Evolutionary conservation across 2,329 filamentous ascomycete genomes (phyloP).

Genomic region (Coleophoma cylindrospora): DNA sequence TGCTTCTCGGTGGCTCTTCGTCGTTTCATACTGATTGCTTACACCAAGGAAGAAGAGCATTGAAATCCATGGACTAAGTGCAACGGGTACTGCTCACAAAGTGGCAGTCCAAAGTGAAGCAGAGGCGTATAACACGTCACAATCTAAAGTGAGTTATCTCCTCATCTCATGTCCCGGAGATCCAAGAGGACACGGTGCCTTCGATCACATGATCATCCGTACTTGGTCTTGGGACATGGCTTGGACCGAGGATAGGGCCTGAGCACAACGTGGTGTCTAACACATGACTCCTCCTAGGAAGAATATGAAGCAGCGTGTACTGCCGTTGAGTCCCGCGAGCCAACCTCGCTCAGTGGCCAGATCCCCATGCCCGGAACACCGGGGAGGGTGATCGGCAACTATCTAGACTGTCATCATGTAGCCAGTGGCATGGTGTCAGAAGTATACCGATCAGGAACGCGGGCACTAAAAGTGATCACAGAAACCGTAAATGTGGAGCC

Average conservation of each 20-base stretch:
- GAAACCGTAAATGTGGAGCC: constrained; percentile 69
- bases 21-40: too few relatives aligned
- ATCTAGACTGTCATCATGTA: constrained; percentile 48
- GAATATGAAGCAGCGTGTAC: constrained; percentile 44
- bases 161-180: too few relatives aligned
- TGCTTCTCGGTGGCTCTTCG: too few relatives aligned
- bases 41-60: constrained; percentile 18
- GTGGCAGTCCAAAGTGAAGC: constrained; percentile 62
- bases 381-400: constrained; percentile 47
- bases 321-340: constrained; percentile 31
- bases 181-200: too few relatives aligned
- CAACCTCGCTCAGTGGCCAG: constrained; percentile 4
- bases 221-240: background rate
- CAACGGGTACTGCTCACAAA: constrained; percentile 42
- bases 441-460: constrained; percentile 61
- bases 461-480: constrained; percentile 83
- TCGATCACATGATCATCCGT: background rate
- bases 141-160: constrained; percentile 45
- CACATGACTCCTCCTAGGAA: constrained; percentile 37
- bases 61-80: constrained; percentile 31
- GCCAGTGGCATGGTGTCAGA: constrained; percentile 72
- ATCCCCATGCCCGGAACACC: constrained; percentile 21
- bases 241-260: background rate
- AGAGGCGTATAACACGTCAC: constrained; percentile 52
- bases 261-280: background rate